Evolutionary conservation across 139 green algal species (phyloP), one percentile per base, ranked within the genome.

Genomic region (Micractinium conductrix): DNA sequence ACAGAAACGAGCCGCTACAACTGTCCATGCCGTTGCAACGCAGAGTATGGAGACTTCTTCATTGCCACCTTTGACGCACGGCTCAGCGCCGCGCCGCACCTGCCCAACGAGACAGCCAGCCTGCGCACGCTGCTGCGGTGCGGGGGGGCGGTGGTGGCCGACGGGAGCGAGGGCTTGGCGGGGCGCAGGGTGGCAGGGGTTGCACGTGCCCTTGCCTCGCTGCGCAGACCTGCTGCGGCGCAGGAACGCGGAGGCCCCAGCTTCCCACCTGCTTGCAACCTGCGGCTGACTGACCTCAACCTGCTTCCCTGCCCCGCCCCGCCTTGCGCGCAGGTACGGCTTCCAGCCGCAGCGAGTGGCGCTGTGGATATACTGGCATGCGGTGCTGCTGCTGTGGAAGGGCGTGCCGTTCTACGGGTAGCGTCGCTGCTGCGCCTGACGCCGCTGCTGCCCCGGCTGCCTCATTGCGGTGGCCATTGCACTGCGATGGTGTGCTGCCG

Each of bases 351-450:
- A 98, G 28, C 88, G 95, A 6, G 90, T 97, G 35, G 96, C 96
- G 9, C 37, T 94, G 22, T 95, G 91, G 91, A 98, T 98, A 70
- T 98, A 98, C 86, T 97, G 90, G 93, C 95, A 98, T 74, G 95
- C 95, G 2, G 44, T 95, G 26, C 78, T 90, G 75, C 90, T 98
- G 80, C 75, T 96, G 75, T 87, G 58, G 48, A 97, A 96, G 87
- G 93, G 93, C 28, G 90, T 93, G 60, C 83, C 87, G 0, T 89
- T 96, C n/a, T 93, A 87, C 81, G 63, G 78, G 76, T 82, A 24
- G 19, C 48, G 2, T 21, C 53, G 53, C 53, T 62, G 53, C 43
- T 16, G 10, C 62, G 8, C 9, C 30, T 38, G 60, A 38, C n/a
- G n/a, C n/a, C n/a, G n/a, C n/a, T n/a, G n/a, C n/a, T n/a, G n/a